Base-by-base conservation (phyloP, 179 eudicot genomes). In the Beta lomatogona region DNA sequence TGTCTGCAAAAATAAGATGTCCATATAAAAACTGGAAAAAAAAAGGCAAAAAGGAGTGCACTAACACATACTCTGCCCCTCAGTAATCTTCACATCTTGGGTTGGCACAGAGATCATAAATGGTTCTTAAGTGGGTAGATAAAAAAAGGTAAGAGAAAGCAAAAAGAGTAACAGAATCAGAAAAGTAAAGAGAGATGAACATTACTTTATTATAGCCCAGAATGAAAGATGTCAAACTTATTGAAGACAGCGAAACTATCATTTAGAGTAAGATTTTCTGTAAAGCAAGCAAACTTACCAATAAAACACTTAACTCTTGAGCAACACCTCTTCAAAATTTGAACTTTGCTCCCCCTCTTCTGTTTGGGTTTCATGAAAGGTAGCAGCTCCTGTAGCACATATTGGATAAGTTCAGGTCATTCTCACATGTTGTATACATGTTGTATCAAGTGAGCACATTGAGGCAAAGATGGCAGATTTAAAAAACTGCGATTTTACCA, bases 351-450 rank as follows among this genome's bases (percentile, higher is more conserved):
- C 18, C 90, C 93, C 83, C 82, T 82, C 82, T 81, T 89, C 71
- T 58, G 92, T 77, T 82, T 92, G n/a, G 88, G 88, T 66, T 79
- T 91, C 98, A 93, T 92, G 64, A 93, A 93, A 31, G 98, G 97
- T 64, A 93, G 88, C 85, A 82, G 80, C 15, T 82, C 87, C 97
- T 93, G 85, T 45, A 41, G 60, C 58, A 79, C 70, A 79, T 65
- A 55, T 46, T 50, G 70, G 36, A 64, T 65, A 60, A 22, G 52
- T 75, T 14, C 72, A 82, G 5, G 74, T 46, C 55, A 10, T 16
- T 21, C 0, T 71, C 54, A 46, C 25, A 45, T 46, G 57, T 15
- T 3, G 46, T 46, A 45, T 45, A 46, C 25, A 45, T 46, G 57
- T 15, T 3, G 46, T 46, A 45, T 45, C 16, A 71, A 19, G 18